Conservation (phyloP, 805 yeast genomes). For the Wickerhamomyces mucosus region DNA sequence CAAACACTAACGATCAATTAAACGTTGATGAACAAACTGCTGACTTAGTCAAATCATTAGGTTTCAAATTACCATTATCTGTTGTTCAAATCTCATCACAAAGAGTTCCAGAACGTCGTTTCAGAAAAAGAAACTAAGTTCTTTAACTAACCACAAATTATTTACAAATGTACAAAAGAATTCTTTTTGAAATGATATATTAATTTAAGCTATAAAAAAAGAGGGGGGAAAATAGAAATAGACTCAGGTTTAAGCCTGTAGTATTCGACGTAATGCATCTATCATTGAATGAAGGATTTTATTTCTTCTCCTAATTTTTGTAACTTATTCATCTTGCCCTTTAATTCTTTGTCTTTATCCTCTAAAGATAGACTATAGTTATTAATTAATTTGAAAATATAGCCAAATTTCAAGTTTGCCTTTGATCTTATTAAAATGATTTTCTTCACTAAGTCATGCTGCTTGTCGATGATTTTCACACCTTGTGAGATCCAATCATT, state of each 20-base stretch:
- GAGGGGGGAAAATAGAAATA: too few species aligned
- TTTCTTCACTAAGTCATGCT: constrained; percentile 24
- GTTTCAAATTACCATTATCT: constrained; percentile 80
- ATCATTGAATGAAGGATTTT: constrained; percentile 22
- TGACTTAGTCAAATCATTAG: constrained; percentile 88
- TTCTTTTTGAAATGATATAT: constrained; percentile 1
- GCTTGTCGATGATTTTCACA: constrained; percentile 22
- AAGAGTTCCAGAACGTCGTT: constrained; percentile 82
- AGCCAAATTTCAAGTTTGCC: constrained; percentile 28
- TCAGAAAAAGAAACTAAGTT: constrained; percentile 77
- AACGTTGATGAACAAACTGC: constrained; percentile 96
- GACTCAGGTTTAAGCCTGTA: neutral
- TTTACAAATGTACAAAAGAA: constrained; percentile 14
- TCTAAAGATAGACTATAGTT: constrained; percentile 25
- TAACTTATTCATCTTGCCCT: constrained; percentile 26
- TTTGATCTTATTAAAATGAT: constrained; percentile 29
- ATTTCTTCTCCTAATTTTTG: constrained; percentile 35
- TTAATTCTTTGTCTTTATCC: constrained; percentile 22
- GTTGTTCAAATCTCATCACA: constrained; percentile 83
- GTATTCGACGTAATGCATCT: too few species aligned
- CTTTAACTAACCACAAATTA: constrained; percentile 5
- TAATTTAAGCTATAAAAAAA: constrained; percentile 1
- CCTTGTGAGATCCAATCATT: constrained; percentile 31
- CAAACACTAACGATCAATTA: constrained; percentile 91
- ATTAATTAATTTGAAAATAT: constrained; percentile 29